phyloP scores from a whole-genome alignment of 2,329 filamentous ascomycete species.

The Ophiosphaerella korrae region DNA sequence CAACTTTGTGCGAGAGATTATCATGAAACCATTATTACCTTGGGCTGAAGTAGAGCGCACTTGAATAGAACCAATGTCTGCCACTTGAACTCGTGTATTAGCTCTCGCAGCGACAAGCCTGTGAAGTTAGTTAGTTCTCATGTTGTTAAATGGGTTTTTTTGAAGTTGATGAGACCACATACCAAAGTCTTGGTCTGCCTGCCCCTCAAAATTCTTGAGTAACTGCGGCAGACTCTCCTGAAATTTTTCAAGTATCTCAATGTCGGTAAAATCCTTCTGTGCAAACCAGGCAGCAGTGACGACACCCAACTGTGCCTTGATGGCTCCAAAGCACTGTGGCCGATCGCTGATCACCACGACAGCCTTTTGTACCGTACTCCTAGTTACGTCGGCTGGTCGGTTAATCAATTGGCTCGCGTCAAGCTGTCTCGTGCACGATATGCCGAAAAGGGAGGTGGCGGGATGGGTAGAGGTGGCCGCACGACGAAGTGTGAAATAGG shows the following conservation, averaged over 20 bases:
- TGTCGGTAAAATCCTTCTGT: slow-evolving; percentile 88
- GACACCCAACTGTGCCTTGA: slow-evolving; percentile 86
- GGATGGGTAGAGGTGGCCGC: slow-evolving; percentile 54
- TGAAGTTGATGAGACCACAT: neutral
- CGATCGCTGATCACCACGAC: slow-evolving; percentile 94
- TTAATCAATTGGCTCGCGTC: slow-evolving; percentile 77
- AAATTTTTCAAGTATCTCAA: slow-evolving; percentile 87
- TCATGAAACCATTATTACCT: slow-evolving; percentile 61
- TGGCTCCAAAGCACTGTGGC: slow-evolving; percentile 85
- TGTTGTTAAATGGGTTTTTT: too few species aligned
- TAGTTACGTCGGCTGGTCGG: slow-evolving; percentile 86
- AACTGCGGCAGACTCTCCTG: slow-evolving; percentile 78
- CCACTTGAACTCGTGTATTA: slow-evolving; percentile 92
- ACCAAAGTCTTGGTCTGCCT: slow-evolving; percentile 86
- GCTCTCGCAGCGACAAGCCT: slow-evolving; percentile 79
- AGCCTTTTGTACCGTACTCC: slow-evolving; percentile 96
- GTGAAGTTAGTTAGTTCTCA: neutral
- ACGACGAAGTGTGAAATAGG: slow-evolving; percentile 90
- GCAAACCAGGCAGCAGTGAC: slow-evolving; percentile 97
- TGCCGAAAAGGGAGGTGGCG: slow-evolving; percentile 88
- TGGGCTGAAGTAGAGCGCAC: slow-evolving; percentile 89
- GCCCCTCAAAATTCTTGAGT: slow-evolving; percentile 67
- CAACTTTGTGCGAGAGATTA: slow-evolving; percentile 7
- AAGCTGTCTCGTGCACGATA: slow-evolving; percentile 91
- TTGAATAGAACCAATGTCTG: slow-evolving; percentile 95